Evolutionary conservation across 768 basidiomycete genomes (phyloP), one percentile per base, ranked within the genome.

Genomic region (Phlegmacium glaucopus): DNA sequence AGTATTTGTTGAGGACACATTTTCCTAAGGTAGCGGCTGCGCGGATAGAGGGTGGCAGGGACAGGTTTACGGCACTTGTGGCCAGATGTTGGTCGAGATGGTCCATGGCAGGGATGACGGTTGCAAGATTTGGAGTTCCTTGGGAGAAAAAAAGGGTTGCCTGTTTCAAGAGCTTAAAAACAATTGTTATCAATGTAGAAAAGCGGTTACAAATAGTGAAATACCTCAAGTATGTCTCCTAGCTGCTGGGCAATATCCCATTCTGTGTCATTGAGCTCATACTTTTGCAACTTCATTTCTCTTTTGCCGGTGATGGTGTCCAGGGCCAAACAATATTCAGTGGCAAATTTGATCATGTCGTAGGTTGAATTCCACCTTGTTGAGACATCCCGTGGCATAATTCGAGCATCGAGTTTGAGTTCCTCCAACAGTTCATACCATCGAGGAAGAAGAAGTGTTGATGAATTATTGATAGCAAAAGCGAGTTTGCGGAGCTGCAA

Each of bases 291-390:
- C 2, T 52, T 49, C 13, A 44, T 43, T 5, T 27, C 11, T 4
- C 47, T 12, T 22, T 60, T 42, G 12, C 13, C 48, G 13, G 59
- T 64, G 2, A 68, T 48, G 22, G 28, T 17, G 9, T 62, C 47
- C 26, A 66, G 17, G 4, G 57, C 64, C 6, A 15, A 12, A 3
- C 54, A 50, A 44, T 68, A 66, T 9, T 62, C 34, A 2, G 64
- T 16, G 0, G 61, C 61, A 48, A 63, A 59, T 3, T 50, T 28
- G 2, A 70, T 45, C 67, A 72, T 70, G 29, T 65, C 48, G 37
- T 51, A 67, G 0, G 58, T 65, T 8, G 63, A 70, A 34, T 70
- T 70, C 71, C 70, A 72, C 0, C 61, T 46, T 1, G 68, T 69
- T 9, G 44, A 15, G 1, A 71, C 64, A 49, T 72, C 66, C 1